Evolutionary conservation across 441 rosid species (phyloP).

Genomic region (Lepidium campestre): DNA sequence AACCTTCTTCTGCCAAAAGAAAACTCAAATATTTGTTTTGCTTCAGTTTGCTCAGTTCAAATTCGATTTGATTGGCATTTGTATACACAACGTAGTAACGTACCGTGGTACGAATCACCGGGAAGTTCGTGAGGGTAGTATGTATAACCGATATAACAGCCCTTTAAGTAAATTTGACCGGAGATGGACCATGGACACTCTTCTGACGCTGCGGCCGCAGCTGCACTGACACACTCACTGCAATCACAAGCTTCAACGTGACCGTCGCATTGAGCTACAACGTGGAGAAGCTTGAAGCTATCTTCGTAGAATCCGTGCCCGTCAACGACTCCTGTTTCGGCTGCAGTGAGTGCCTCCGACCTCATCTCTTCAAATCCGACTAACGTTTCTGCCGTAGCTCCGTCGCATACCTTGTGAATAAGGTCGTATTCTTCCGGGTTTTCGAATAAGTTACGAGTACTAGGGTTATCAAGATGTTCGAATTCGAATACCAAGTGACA

Average conservation of each 20-base stretch:
- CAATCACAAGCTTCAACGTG: slow-evolving; percentile 51
- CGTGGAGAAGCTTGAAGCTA: slow-evolving; percentile 34
- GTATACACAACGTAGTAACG: not conserved
- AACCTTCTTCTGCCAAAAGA: slow-evolving; percentile 9
- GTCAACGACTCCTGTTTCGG: slow-evolving; percentile 38
- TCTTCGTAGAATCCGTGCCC: slow-evolving; percentile 38
- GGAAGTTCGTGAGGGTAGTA: slow-evolving; percentile 34
- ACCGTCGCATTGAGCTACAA: slow-evolving; percentile 62
- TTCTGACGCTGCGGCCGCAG: slow-evolving; percentile 38
- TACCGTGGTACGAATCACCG: slow-evolving; percentile 29
- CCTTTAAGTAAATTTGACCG: slow-evolving; percentile 56
- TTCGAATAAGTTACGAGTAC: slow-evolving; percentile 18
- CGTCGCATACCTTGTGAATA: slow-evolving; percentile 48
- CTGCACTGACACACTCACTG: slow-evolving; percentile 49
- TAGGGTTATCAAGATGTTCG: slow-evolving; percentile 21
- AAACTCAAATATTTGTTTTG: not conserved
- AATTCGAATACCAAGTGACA: slow-evolving; percentile 54
- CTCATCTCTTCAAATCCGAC: slow-evolving; percentile 39
- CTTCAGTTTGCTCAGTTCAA: not conserved
- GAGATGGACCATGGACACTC: slow-evolving; percentile 45
- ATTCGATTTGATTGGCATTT: not conserved
- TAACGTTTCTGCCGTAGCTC: slow-evolving; percentile 24
- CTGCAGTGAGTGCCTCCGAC: slow-evolving; percentile 42
- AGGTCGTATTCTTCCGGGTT: slow-evolving; percentile 19
- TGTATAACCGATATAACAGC: slow-evolving; percentile 48